Evolutionary conservation across 139 green algal species (phyloP).

Genomic region (Chlorella vulgaris): DNA sequence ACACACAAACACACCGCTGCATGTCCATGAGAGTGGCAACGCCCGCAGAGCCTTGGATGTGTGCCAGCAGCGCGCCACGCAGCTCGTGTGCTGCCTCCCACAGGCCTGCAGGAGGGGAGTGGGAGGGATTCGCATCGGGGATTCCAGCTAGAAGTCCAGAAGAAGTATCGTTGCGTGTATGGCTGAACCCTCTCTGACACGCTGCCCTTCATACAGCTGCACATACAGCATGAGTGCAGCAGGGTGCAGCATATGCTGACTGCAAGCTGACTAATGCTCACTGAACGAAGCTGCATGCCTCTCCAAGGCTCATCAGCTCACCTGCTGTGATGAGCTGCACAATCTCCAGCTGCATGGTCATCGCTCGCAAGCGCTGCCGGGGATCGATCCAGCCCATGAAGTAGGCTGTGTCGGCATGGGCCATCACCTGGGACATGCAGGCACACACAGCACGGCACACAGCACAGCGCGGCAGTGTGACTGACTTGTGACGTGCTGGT

Average conservation of each 20-base stretch:
- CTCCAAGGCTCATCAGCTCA: background rate
- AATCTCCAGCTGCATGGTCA: slow-evolving; percentile 37
- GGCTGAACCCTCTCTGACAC: no score
- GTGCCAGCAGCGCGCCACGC: slow-evolving; percentile 47
- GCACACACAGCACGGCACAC: no score
- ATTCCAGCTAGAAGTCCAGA: background rate
- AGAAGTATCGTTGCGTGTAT: background rate
- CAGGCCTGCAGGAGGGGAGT: slow-evolving; percentile 10
- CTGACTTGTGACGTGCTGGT: no score
- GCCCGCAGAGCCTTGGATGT: slow-evolving; percentile 32
- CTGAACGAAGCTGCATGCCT: background rate
- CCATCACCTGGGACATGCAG: slow-evolving; percentile 49
- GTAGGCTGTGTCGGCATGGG: slow-evolving; percentile 53
- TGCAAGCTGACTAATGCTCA: background rate
- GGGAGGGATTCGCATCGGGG: background rate
- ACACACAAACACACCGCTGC: slow-evolving; percentile 31
- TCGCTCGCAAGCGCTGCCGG: slow-evolving; percentile 38
- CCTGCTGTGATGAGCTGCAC: slow-evolving; percentile 41
- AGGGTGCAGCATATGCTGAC: no score
- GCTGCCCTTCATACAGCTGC: no score
- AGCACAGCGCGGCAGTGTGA: no score
- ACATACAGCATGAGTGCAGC: background rate
- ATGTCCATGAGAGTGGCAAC: slow-evolving; percentile 69
- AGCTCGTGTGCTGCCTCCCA: slow-evolving; percentile 55
- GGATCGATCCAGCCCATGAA: slow-evolving; percentile 61